Evolutionary conservation across 1,139 yeast species (phyloP), one percentile per base, ranked within the genome.

Genomic region (Geotrichum macrosporum): DNA sequence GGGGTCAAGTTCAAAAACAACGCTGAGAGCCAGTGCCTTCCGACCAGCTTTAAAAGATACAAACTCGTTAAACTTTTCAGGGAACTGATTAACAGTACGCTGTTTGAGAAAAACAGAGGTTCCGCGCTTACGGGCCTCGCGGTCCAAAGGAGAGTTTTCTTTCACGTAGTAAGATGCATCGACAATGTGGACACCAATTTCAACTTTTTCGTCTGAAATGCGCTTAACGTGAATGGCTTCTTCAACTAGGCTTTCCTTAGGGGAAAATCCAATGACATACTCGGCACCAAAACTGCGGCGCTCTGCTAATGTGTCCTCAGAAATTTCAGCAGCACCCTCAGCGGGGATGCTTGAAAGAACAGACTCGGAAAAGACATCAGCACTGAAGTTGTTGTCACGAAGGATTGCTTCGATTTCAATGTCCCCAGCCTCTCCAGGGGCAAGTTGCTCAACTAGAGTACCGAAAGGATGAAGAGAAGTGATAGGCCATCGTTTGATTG

Each of bases 401-500:
- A 92, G 73, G 49, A 92, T 83, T 0, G 96, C 87, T 64, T 84
- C 94, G 55, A 88, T 79, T 64, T 88, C 96, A 43, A 92, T 85
- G 29, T 75, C 72, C 4, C 81, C 76, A 55, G 84, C 92, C 55
- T 82, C 87, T 59, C 85, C 80, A 41, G 78, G 76, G 27, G 98
- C 98, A 55, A 92, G 72, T 59, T 84, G 87, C 47, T 89, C 86
- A 29, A 89, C 84, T 53, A 92, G 72, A 26, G 96, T 89, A 59
- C 98, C 98, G 61, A 92, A 92, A 3, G 98, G 98, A 71, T 92
- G 98, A 64, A 92, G 76, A 0, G 97, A 89, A 16, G 98, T 92
- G 67, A 92, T 92, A 64, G 98, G 98, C 98, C 98, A 92, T 67
- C 98, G 82, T 65, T 92, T 92, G 59, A 92, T 92, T 3, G 95